These are phyloP conservation scores for Arachis hypogaea DNA, from an alignment of 306 rosid genomes.

Conservation along the genomic window DNA sequence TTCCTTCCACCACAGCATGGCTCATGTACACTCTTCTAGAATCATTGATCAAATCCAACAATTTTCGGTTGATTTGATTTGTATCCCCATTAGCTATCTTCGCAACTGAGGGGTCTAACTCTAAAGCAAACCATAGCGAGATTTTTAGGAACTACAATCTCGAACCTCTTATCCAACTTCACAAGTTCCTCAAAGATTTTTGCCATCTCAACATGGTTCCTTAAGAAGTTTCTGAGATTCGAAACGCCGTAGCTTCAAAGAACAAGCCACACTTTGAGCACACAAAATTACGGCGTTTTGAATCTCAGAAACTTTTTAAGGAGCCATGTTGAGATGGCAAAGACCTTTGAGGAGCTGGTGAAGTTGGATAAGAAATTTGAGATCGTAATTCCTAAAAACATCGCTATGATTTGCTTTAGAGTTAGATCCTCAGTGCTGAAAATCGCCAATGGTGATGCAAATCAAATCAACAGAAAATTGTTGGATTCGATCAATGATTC, in stretches of 20 bases:
- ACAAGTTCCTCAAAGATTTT: conserved; percentile 52
- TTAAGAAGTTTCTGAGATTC: conserved; percentile 51
- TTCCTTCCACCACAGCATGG: conserved; percentile 44
- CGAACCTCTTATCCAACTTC: conserved; percentile 53
- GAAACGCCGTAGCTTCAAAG: conserved; percentile 58
- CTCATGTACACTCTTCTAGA: conserved; percentile 54
- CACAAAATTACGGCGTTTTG: conserved; percentile 56
- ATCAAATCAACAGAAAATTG: conserved; percentile 41
- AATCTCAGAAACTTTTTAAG: conserved; percentile 55
- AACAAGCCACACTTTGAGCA: conserved; percentile 58
- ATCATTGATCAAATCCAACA: conserved; percentile 51
- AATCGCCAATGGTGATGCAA: conserved; percentile 23
- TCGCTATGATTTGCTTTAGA: conserved; percentile 58
- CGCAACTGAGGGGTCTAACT: conserved; percentile 41
- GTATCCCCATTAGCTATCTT: background rate
- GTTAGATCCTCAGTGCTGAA: conserved; percentile 42
- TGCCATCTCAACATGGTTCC: conserved; percentile 58
- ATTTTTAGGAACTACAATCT: conserved; percentile 45
- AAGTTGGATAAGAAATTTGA: conserved; percentile 56
- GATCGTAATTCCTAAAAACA: conserved; percentile 43
- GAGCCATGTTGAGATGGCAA: conserved; percentile 55
- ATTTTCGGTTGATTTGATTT: conserved; percentile 40
- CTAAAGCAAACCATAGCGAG: conserved; percentile 60
- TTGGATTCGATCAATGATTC: conserved; percentile 50
- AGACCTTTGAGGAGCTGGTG: conserved; percentile 51